Evolutionary conservation across 306 rosid species (phyloP), one percentile per base, ranked within the genome.

Genomic region (Ormosia semicastrata): DNA sequence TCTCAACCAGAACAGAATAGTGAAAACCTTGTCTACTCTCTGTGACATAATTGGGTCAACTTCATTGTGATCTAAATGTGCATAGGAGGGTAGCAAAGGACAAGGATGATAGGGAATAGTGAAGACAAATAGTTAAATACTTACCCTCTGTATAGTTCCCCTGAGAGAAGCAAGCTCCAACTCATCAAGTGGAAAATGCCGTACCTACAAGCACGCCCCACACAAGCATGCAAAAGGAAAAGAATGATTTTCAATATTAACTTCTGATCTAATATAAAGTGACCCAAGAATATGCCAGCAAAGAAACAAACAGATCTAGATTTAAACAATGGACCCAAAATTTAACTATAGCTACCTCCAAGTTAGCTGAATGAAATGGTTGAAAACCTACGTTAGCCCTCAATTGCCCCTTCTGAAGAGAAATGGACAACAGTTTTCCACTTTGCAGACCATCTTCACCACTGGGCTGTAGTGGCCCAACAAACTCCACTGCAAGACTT

Each of bases 101-200:
- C 67, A 74, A 33, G 34, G 33, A 71, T 15, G 80, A 65, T 56
- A 73, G 10, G 71, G 40, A 73, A 81, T 33, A 17, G 49, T 29
- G 24, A 73, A 83, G 67, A 75, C 36, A 88, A 53, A 71, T 32
- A 58, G 58, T 52, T 15, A 83, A 56, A 64, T 41, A 40, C 91
- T 80, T 92, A 93, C 99, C 88, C 89, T 90, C 83, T 88, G 98
- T 87, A 94, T 86, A 75, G 92, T 88, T 83, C 98, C 98, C 89
- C 95, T 86, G 53, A 94, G 94, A 50, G 98, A 94, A 85, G 95
- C 95, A 82, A 94, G 87, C 85, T 92, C 98, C 92, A 94, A 81
- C 76, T 92, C 98, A 76, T 94, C 95, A 40, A 94, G 94, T 33
- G 97, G 98, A 84, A 94, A 86, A 81, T 94, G 84, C 30, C 92